Evolutionary conservation across 2,329 filamentous ascomycete species (phyloP), one percentile per base, ranked within the genome.

Genomic region (Pseudogymnoascus sp.): DNA sequence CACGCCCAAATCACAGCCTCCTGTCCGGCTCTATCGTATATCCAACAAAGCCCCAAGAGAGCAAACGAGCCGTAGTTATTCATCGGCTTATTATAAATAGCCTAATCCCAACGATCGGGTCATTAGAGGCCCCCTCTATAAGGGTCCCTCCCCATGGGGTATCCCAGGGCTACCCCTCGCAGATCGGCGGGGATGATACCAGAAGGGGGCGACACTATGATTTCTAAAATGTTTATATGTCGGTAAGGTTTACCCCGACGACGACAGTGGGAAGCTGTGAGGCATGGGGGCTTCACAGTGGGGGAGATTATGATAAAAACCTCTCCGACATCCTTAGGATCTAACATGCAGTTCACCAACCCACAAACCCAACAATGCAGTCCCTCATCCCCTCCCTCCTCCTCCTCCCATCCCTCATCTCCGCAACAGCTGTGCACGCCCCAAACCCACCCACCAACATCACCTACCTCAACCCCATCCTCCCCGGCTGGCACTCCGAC

Each of bases 401-500:
- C 37, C n/a, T 14, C 36, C 14, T 14, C 36, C 5, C 36, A n/a
- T 14, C 37, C n/a, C 37, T 41, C n/a, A 2, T 41, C 37, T 16
- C 37, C 37, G 6, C 37, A 41, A n/a, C 37, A 41, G 6, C n/a
- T 2, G 14, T 16, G 11, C 34, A 13, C 5, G 13, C 10, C 14
- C 37, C 6, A 7, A 3, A 14, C 34, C 37, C 37, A 7, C 2
- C 37, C 37, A 23, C 34, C 31, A 61, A 41, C n/a, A 61, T 1
- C 3, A 41, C 25, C 25, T 41, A 36, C 16, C 6, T 11, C n/a
- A 80, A 80, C 67, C 78, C 78, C 1, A 75, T 80, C 16, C 68
- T 80, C 2, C 75, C 78, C 4, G 78, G 78, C 8, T 80, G 75
- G 60, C 73, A 78, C 62, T 75, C 78, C 0, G 77, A 79, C 67